Percentiles rank a stretch among this genome's conserved stretches.
phyloP scores from a whole-genome alignment of 208 protist genomes.

The Phytomonas sp. region DNA sequence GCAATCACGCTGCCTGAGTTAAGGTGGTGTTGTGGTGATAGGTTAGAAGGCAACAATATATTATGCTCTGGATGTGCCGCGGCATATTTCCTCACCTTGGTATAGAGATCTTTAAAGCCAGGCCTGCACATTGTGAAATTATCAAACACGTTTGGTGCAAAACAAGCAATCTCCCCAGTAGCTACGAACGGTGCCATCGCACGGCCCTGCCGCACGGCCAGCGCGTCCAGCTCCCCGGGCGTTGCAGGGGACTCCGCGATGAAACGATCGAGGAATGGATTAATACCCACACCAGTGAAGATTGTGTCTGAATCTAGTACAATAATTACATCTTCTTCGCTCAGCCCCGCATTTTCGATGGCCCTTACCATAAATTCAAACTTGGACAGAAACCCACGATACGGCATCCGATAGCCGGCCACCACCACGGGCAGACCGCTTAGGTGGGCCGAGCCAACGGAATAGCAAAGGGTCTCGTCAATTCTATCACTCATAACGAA shows the following conservation, averaged over 20 bases:
- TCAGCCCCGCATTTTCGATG: background rate
- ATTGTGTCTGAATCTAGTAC: background rate
- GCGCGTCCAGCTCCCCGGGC: background rate
- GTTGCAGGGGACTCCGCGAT: background rate
- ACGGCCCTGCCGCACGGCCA: background rate
- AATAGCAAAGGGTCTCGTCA: background rate
- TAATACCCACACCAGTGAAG: background rate
- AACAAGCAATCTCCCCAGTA: background rate
- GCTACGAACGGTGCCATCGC: background rate
- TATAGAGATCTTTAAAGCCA: background rate
- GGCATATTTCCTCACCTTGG: background rate
- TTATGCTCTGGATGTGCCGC: background rate
- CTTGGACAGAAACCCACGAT: background rate
- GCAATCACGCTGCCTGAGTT: background rate
- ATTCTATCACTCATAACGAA: background rate
- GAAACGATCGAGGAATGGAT: background rate
- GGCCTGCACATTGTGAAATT: background rate
- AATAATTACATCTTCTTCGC: background rate
- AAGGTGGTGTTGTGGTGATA: background rate
- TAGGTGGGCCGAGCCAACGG: background rate
- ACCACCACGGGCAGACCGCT: background rate
- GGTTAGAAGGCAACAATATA: background rate
- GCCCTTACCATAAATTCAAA: background rate
- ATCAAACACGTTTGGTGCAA: background rate
- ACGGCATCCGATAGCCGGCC: background rate